A percentile compares a stretch with the other conserved stretches of the same genome.
These are phyloP conservation scores for Aspergillus phoenicis DNA, from an alignment of 2,329 filamentous ascomycete genomes.

Conservation along the genomic window DNA sequence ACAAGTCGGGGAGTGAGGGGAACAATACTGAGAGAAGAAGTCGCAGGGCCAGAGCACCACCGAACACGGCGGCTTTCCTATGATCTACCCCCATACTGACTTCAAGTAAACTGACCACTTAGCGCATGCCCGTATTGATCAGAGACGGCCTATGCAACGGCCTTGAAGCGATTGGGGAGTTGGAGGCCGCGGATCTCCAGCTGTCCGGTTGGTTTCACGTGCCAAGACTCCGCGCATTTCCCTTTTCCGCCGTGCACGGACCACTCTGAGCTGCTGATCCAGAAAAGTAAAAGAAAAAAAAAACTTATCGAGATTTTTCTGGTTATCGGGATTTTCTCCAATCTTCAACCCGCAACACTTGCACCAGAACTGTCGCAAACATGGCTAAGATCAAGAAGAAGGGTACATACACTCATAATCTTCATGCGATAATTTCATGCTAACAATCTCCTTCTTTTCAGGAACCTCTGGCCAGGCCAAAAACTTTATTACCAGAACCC, in stretches of 20 bases:
- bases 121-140: conserved; percentile 13
- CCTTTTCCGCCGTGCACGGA: conserved; percentile 35
- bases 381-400: conserved; percentile 90
- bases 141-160: conserved; percentile 1
- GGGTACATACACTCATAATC: conserved; percentile 51
- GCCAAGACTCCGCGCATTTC: conserved; percentile 29
- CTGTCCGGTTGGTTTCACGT: conserved; percentile 23
- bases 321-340: conserved; percentile 36
- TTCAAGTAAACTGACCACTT: conserved; percentile 1
- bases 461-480: conserved; percentile 88
- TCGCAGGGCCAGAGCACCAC: conserved; percentile 74
- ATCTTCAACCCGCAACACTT: conserved; percentile 9
- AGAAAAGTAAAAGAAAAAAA: conserved; percentile 31
- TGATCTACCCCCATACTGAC: conserved; percentile 56
- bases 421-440: neutral
- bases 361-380: conserved; percentile 30
- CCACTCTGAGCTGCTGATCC: conserved; percentile 27
- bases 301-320: conserved; percentile 42
- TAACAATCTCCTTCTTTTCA: conserved; percentile 32
- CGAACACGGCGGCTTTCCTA: conserved; percentile 70
- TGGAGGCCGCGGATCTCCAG: conserved; percentile 10
- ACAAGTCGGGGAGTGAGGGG: conserved; percentile 77
- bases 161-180: neutral
- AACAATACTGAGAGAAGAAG: conserved; percentile 79
- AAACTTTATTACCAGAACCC: conserved; percentile 97